These are phyloP conservation scores for Fusarium camptoceras DNA, from an alignment of 2,329 filamentous ascomycete species.

Conservation along the genomic window DNA sequence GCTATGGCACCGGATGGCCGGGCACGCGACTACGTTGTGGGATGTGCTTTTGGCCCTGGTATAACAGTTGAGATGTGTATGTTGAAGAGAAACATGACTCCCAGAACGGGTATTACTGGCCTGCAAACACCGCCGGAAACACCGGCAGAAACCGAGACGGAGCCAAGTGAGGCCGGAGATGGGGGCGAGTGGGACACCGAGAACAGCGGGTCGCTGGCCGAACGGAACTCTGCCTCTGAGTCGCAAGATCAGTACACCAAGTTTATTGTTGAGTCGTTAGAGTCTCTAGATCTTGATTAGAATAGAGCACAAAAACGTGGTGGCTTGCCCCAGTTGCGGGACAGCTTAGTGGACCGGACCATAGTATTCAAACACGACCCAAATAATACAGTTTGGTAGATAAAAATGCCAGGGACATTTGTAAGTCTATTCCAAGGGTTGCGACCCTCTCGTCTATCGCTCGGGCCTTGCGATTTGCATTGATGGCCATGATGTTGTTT, in stretches of 20 bases:
- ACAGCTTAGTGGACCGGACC: neutral
- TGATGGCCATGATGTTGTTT: neutral
- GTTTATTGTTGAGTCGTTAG: conserved; percentile 40
- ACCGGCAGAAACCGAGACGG: conserved; percentile 66
- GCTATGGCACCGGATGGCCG: conserved; percentile 62
- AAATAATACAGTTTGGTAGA: neutral
- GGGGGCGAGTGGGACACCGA: conserved; percentile 33
- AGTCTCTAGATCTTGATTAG: conserved; percentile 46
- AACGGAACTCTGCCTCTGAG: conserved; percentile 20
- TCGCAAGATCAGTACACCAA: conserved; percentile 30
- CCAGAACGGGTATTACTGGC: conserved; percentile 46
- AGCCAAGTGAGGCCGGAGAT: conserved; percentile 61
- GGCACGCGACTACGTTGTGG: conserved; percentile 69
- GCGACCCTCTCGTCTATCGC: neutral
- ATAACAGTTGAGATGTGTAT: conserved; percentile 77
- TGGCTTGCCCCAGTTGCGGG: neutral
- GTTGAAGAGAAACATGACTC: conserved; percentile 60
- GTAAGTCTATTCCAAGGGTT: neutral
- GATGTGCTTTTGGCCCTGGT: conserved; percentile 77
- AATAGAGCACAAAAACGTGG: conserved; percentile 3
- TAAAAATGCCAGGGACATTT: conserved; percentile 7
- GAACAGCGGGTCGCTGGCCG: conserved; percentile 24
- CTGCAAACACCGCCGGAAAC: conserved; percentile 66
- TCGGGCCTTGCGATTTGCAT: neutral
- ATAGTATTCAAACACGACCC: neutral